Conservation (phyloP, 2,329 filamentous ascomycete genomes). For the Neopestalotiopsis rosae region DNA sequence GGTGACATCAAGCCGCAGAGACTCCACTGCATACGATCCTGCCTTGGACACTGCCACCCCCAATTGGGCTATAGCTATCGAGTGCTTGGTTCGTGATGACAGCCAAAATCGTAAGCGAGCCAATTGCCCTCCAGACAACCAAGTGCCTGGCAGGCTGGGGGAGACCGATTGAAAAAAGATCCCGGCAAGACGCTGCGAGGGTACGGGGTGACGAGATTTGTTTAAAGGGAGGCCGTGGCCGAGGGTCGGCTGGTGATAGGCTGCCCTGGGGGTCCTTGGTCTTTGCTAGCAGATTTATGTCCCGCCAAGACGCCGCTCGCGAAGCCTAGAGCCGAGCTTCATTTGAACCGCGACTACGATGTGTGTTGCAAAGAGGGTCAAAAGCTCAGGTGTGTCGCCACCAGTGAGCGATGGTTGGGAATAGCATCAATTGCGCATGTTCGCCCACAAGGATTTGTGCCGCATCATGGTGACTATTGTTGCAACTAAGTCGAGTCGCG, state of each 20-base stretch:
- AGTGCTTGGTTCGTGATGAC: slow-evolving; percentile 14
- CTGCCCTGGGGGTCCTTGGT: neutral
- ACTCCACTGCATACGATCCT: slow-evolving; percentile 12
- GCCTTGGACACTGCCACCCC: slow-evolving; percentile 14
- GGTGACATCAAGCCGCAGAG: slow-evolving; percentile 13
- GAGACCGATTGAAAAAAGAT: neutral
- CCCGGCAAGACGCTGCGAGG: neutral
- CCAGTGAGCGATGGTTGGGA: neutral
- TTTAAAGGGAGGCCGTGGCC: neutral
- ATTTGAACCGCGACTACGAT: neutral
- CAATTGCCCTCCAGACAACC: neutral
- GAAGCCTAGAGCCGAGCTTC: slow-evolving; percentile 1
- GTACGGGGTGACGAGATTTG: neutral
- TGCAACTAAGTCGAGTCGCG: neutral
- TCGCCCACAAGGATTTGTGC: neutral
- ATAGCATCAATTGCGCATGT: neutral
- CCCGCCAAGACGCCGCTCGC: neutral
- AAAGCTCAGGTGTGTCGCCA: neutral
- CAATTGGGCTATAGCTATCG: slow-evolving; percentile 2
- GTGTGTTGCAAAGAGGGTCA: neutral
- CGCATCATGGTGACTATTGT: neutral
- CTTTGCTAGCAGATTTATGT: neutral
- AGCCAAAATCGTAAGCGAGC: slow-evolving; percentile 13
- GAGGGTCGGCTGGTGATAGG: neutral
- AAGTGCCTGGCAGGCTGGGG: neutral